These are phyloP conservation scores for Reticulascus tulasneorum DNA, from an alignment of 2,329 filamentous ascomycete genomes.

Conservation along the genomic window DNA sequence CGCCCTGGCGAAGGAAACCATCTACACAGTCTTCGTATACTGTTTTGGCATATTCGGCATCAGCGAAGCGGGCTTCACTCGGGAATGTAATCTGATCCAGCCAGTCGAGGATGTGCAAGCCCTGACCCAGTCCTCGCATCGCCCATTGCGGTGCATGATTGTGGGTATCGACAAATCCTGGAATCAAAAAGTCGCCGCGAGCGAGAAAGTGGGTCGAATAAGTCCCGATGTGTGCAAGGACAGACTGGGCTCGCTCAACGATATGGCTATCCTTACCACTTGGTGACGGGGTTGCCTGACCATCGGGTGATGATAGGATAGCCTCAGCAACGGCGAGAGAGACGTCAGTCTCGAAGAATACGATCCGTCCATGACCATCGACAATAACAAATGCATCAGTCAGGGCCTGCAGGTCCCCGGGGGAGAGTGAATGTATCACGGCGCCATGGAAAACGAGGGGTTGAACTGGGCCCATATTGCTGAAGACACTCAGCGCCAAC, in stretches of 20 bases:
- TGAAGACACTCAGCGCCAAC: no score
- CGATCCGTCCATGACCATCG: conserved; percentile 19
- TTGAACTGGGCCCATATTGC: no score
- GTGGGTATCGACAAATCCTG: conserved; percentile 63
- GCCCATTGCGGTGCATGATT: conserved; percentile 61
- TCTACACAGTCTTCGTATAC: conserved; percentile 50
- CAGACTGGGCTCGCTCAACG: no score
- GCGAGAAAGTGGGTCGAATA: conserved; percentile 23
- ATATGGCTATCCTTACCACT: no score
- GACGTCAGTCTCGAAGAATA: conserved; percentile 15
- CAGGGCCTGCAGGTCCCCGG: conserved; percentile 30
- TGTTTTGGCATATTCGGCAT: conserved; percentile 46
- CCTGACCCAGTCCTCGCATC: conserved; percentile 44
- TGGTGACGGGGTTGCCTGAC: no score
- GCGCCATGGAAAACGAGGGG: conserved; percentile 33
- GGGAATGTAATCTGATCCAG: conserved; percentile 61
- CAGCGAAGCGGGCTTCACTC: conserved; percentile 56
- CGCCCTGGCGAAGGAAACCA: conserved; percentile 57
- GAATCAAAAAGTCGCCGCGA: conserved; percentile 49
- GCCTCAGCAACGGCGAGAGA: conserved; percentile 7
- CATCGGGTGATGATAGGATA: no score
- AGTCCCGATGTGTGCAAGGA: conserved; percentile 2
- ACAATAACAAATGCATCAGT: conserved; percentile 31
- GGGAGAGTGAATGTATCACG: conserved; percentile 34
- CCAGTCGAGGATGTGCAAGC: conserved; percentile 58